These are phyloP conservation scores for Chenopodium berlandieri DNA, from an alignment of 148 eudicot genomes.

Conservation along the genomic window DNA sequence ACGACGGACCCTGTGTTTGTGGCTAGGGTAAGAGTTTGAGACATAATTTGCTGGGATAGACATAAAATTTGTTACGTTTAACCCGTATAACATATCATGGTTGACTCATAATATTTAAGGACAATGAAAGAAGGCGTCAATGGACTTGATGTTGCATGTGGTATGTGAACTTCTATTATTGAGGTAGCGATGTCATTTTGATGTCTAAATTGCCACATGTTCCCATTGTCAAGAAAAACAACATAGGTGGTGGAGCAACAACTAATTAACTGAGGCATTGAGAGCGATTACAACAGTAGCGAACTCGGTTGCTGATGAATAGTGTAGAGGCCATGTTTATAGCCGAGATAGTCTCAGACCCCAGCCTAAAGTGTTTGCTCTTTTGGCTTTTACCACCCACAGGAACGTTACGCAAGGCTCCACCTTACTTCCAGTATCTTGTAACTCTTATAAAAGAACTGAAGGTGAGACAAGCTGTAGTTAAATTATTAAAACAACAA, in stretches of 20 bases:
- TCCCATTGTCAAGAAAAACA: neutral
- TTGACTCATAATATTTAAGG: no score
- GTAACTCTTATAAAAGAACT: slow-evolving; percentile 45
- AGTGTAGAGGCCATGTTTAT: neutral
- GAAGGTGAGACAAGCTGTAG: slow-evolving; percentile 41
- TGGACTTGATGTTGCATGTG: no score
- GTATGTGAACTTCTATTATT: no score
- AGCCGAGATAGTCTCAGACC: no score
- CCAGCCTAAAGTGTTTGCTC: slow-evolving; percentile 33
- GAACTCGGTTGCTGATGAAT: neutral
- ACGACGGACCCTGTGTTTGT: no score
- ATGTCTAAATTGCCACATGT: neutral
- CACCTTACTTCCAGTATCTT: slow-evolving; percentile 60
- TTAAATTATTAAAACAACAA: slow-evolving; percentile 43
- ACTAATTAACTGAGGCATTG: neutral
- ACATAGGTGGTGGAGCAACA: neutral
- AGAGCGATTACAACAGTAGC: neutral
- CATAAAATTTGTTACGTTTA: no score
- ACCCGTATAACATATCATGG: no score
- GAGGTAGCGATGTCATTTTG: no score
- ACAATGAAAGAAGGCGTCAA: no score
- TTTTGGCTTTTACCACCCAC: slow-evolving; percentile 51
- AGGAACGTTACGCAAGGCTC: slow-evolving; percentile 44
- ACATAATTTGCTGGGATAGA: no score
- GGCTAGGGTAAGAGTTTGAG: no score